These are phyloP conservation scores for Podospora didyma DNA, from an alignment of 495 filamentous ascomycete species.

Conservation along the genomic window DNA sequence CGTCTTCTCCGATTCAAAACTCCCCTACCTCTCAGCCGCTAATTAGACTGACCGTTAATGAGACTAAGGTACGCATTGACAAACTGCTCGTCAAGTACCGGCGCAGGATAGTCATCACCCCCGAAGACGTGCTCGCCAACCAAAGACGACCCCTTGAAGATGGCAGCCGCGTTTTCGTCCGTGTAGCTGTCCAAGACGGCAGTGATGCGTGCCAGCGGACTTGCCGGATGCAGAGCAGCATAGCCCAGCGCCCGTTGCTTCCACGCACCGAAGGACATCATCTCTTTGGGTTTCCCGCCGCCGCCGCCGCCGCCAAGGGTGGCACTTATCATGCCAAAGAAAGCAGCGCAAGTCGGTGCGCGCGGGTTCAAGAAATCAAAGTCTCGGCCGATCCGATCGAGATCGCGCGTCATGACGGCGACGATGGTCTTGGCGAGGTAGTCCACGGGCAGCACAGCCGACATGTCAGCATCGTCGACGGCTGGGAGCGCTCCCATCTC, in stretches of 20 bases:
- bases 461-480: conserved; percentile 25
- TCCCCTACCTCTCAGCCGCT: too few species aligned
- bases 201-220: background rate
- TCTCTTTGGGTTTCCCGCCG: background rate
- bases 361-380: background rate
- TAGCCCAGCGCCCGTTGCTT: background rate
- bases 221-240: background rate
- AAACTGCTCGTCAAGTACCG: background rate
- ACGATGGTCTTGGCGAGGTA: background rate
- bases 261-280: background rate
- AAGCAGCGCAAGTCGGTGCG: background rate
- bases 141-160: background rate
- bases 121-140: background rate
- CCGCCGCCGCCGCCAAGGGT: too few species aligned
- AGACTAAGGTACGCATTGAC: too few species aligned
- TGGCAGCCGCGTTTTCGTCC: background rate
- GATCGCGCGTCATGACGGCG: background rate
- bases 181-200: background rate
- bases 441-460: conserved; percentile 14
- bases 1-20: too few species aligned
- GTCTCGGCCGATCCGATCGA: background rate
- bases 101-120: background rate
- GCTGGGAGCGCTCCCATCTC: conserved; percentile 28
- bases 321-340: background rate
- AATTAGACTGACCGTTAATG: too few species aligned